Evolutionary conservation across 192 early-diverging fungal genomes (phyloP).

Genomic region (Backusella morwellensis): DNA sequence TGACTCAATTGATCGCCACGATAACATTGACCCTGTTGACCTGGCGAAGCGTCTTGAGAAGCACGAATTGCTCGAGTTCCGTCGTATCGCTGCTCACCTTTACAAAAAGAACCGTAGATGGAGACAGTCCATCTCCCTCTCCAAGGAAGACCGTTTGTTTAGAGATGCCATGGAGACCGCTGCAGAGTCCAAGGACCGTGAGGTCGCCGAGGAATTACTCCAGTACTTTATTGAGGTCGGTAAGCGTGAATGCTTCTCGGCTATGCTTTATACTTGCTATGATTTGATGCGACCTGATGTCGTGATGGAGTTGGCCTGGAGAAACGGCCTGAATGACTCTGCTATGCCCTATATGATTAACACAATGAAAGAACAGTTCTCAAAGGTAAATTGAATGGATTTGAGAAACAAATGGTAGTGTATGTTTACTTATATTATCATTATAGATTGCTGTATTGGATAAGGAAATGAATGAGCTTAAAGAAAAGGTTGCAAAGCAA

Average conservation of each 20-base stretch:
- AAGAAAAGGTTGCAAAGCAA: conserved; percentile 52
- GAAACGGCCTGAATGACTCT: conserved; percentile 85
- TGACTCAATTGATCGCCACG: conserved; percentile 91
- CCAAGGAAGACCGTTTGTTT: conserved; percentile 96
- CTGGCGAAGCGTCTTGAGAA: conserved; percentile 92
- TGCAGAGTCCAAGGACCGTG: conserved; percentile 81
- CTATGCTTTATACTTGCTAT: conserved; percentile 92
- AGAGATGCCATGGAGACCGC: conserved; percentile 99
- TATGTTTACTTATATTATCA: neutral
- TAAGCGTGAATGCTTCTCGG: conserved; percentile 93
- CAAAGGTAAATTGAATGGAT: conserved; percentile 58
- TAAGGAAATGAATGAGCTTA: conserved; percentile 55
- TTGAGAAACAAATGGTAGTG: neutral
- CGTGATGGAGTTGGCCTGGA: conserved; percentile 92
- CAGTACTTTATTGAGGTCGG: conserved; percentile 93
- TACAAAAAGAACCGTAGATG: conserved; percentile 98
- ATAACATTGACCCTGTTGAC: conserved; percentile 93
- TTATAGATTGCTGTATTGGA: conserved; percentile 48
- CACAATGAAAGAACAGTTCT: conserved; percentile 80
- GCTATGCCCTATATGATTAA: conserved; percentile 99
- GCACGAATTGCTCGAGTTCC: conserved; percentile 96
- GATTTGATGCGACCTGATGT: conserved; percentile 93
- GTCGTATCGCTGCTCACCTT: conserved; percentile 93
- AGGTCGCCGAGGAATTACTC: conserved; percentile 92
- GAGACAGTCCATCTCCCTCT: conserved; percentile 91